Percentiles rank a stretch among this genome's conserved stretches.
Conservation (phyloP, 257 asterid species). For the Jasminum sambac region DNA sequence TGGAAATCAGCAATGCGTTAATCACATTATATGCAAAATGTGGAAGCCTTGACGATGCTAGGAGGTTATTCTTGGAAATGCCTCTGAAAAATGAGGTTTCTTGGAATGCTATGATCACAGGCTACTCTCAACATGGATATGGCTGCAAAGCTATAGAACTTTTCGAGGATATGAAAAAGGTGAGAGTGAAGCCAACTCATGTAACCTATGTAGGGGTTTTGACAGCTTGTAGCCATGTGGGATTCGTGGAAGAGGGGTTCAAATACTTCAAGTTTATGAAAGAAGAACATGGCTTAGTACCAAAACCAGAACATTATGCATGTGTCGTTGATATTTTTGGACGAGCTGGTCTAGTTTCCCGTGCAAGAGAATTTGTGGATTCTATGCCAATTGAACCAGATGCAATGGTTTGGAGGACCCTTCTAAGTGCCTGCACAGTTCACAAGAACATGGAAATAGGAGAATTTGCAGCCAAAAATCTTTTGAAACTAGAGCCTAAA, state of each 20-base stretch:
- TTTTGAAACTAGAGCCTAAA: conserved; percentile 66
- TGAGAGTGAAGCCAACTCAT: conserved; percentile 55
- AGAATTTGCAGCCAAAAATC: conserved; percentile 69
- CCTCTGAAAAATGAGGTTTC: conserved; percentile 68
- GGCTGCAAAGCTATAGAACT: conserved; percentile 69
- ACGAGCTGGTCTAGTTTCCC: conserved; percentile 67
- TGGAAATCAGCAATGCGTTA: conserved; percentile 76
- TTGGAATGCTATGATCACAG: conserved; percentile 91
- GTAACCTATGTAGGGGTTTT: conserved; percentile 80
- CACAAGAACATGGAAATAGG: conserved; percentile 75
- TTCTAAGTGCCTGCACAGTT: conserved; percentile 79
- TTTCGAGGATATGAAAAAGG: conserved; percentile 63
- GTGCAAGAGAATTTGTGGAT: conserved; percentile 69
- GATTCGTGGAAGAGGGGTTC: conserved; percentile 76
- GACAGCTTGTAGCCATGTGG: conserved; percentile 89
- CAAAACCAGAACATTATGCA: conserved; percentile 78
- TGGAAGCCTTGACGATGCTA: conserved; percentile 66
- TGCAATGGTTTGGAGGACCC: conserved; percentile 95
- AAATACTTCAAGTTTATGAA: conserved; percentile 67
- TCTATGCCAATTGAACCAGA: conserved; percentile 78
- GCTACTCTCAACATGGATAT: conserved; percentile 84
- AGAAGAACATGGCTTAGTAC: conserved; percentile 52
- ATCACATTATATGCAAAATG: conserved; percentile 81
- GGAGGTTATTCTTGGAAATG: conserved; percentile 60
- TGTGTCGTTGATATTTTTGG: conserved; percentile 87